Base-by-base conservation (phyloP, 2,329 filamentous ascomycete species). In the Arachnomyces sp. region DNA sequence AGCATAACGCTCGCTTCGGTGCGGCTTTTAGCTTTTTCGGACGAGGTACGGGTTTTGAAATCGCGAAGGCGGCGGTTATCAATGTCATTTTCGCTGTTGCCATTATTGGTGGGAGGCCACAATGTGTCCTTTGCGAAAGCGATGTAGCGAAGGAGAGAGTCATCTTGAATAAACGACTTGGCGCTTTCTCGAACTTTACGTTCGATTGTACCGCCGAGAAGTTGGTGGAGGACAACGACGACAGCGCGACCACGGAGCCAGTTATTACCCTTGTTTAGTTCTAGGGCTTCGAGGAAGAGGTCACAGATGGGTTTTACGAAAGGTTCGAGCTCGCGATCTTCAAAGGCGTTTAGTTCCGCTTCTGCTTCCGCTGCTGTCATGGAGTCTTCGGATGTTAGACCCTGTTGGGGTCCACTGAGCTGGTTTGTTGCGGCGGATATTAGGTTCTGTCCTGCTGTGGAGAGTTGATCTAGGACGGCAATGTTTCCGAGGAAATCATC, bases 271-370 rank as follows among this genome's bases (percentile, higher is more conserved):
- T 84, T 82, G 61, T 95, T 94, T 30, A 98, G 75, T 56, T 95
- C 89, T 56, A 98, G 98, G 0, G 88, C 78, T 59, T 98, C 92
- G 12, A 98, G 76, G 65, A 98, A 98, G 44, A 98, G 82, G 61
- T 98, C 92, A 63, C 89, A 95, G 46, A 98, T 95, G 3, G 92
- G 93, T 60, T 95, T 98, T 54, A 98, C 92, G 55, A 98, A 96
- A 1, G 92, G 92, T 57, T 94, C 88, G 2, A 88, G 72, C 52
- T 95, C 87, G 54, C 81, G 82, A 57, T 86, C 82, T 63, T 96
- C 90, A 54, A 94, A 96, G 0, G 90, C 90, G 43, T 89, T 86
- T 36, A 98, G 71, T 62, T 96, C 92, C 0, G 90, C 90, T 63
- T 96, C 89, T 0, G 89, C 92, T 66, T 96, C 92, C 2, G 73